phyloP scores from a whole-genome alignment of 306 rosid species.

The Casuarina glauca region DNA sequence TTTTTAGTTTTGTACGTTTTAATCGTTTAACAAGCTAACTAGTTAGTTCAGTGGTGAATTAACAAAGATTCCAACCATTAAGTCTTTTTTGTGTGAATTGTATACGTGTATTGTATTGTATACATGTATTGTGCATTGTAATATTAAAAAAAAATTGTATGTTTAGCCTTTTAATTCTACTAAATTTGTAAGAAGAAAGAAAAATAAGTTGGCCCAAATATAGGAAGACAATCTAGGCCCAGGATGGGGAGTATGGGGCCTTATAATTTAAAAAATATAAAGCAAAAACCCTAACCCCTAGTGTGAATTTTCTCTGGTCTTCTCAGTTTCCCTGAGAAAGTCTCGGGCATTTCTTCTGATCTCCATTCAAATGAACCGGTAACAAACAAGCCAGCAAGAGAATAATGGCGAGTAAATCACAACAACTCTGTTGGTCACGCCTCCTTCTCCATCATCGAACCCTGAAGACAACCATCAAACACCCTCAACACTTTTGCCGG shows the following conservation, averaged over 20 bases:
- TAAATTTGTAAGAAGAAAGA: not conserved
- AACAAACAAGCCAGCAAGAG: not conserved
- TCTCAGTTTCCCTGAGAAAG: not conserved
- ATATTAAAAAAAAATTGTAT: too few relatives aligned
- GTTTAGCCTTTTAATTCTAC: too few relatives aligned
- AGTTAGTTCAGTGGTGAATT: too few relatives aligned
- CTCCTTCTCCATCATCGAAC: conserved; percentile 38
- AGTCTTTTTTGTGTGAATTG: too few relatives aligned
- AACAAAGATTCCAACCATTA: too few relatives aligned
- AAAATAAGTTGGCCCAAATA: not conserved
- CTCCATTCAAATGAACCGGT: conserved; percentile 5
- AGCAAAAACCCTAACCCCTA: not conserved
- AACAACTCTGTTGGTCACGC: conserved; percentile 44
- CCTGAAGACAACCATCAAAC: conserved; percentile 31
- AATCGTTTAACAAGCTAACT: too few relatives aligned
- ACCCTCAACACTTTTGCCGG: conserved; percentile 22
- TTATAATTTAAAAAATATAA: too few relatives aligned
- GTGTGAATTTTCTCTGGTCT: not conserved
- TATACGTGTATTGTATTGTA: too few relatives aligned
- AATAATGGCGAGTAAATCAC: conserved; percentile 35
- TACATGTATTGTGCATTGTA: too few relatives aligned
- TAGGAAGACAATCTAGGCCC: not conserved
- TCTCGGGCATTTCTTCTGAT: not conserved
- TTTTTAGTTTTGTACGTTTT: too few relatives aligned
- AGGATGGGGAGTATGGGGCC: not conserved